phyloP scores from a whole-genome alignment of 306 rosid genomes.

The Luffa acutangula region DNA sequence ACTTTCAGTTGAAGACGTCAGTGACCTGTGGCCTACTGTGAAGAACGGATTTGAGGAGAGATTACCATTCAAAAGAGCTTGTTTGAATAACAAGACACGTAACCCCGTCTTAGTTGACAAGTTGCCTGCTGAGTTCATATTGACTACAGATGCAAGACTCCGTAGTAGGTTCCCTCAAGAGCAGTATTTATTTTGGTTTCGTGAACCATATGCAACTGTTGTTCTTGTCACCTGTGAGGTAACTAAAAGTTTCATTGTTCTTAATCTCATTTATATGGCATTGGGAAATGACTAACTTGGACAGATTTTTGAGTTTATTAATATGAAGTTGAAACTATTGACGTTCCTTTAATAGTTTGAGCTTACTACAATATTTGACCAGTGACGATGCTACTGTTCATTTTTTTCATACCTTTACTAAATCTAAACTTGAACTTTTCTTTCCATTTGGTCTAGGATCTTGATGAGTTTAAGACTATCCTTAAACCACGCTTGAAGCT shows the following conservation, averaged over 20 bases:
- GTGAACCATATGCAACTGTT: constrained; percentile 87
- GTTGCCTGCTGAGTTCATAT: constrained; percentile 73
- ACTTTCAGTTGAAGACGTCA: constrained; percentile 90
- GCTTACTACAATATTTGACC: background rate
- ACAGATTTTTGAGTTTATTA: background rate
- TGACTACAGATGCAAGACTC: constrained; percentile 90
- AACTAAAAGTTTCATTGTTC: constrained; percentile 9
- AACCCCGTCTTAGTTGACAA: constrained; percentile 56
- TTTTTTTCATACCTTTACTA: background rate
- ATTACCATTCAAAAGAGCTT: constrained; percentile 68
- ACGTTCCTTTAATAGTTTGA: background rate
- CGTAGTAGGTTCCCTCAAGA: constrained; percentile 94
- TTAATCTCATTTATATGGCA: background rate
- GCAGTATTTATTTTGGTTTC: constrained; percentile 84
- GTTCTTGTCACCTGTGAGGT: constrained; percentile 97
- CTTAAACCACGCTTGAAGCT: constrained; percentile 95
- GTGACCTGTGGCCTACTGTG: constrained; percentile 91
- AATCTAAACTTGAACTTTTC: background rate
- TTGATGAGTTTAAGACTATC: constrained; percentile 93
- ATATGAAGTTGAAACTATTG: background rate
- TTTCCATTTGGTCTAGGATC: constrained; percentile 52
- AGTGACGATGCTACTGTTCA: background rate
- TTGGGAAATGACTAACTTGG: background rate
- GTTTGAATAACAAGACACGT: constrained; percentile 89
- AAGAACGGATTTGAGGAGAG: constrained; percentile 73